Base-by-base conservation (phyloP, 306 rosid genomes). In the Senna siamea region DNA sequence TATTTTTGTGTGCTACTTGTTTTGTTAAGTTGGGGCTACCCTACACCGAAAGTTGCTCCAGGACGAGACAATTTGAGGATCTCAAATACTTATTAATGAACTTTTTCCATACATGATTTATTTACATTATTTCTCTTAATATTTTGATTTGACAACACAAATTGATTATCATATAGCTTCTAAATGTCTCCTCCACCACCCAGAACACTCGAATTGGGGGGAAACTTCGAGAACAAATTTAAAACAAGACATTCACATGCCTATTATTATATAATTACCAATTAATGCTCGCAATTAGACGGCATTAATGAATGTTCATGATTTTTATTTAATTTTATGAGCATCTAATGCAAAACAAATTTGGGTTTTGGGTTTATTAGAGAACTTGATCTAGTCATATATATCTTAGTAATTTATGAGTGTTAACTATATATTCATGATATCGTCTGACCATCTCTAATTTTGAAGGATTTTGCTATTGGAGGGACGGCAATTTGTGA, bases 41-140 rank as follows among this genome's bases (percentile, higher is more conserved):
- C 62, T 28, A 48, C 75, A 18, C 32, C 34, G 59, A 79, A 79
- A 73, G 79, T 52, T 40, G 46, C 30, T 67, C 48, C n/a, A 22
- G 51, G 26, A 66, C 65, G 44, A 79, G 61, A 17, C 70, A 73
- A 28, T 46, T 73, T 50, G 62, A 62, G 32, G 38, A 62, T 62
- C 68, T 38, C 48, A 38, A 62, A 62, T 37, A 9, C 23, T 18
- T 18, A 15, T 48, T 48, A 48, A 48, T 48, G 8, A 3, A 18
- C 32, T 37, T 44, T 62, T 62, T 37, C 50, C 18, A 2, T 28
- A 61, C 47, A 46, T 61, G 67, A 61, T 17, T 61, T n/a, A 18
- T 37, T 62, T 19, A 4, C 32, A 0, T 7, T 14, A 19, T 62
- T 17, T 38, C 2, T 10, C 14, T 10, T 4, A 56, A 56, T 12